Evolutionary conservation across 192 early-diverging fungal genomes (phyloP), one percentile per base, ranked within the genome.

Genomic region (Gamsiella multidivaricata): DNA sequence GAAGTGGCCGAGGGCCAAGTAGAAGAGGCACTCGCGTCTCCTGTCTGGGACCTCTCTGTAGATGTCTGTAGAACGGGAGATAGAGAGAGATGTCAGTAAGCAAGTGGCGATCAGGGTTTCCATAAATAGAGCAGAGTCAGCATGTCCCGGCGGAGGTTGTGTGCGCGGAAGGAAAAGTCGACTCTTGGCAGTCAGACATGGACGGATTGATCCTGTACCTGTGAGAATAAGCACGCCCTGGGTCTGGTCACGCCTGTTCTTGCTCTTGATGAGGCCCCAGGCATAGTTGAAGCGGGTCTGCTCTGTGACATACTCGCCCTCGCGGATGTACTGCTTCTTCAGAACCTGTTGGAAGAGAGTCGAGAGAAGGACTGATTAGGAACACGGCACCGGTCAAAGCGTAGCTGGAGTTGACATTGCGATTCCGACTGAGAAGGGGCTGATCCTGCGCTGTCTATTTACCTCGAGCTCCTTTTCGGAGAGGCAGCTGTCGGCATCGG

Each of bases 251-350:
- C 80, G 80, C 62, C 85, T 86, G 34, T 70, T 79, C 61, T 74
- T 85, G 70, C 89, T 90, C 80, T 89, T 90, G 70, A 95, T 89
- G 37, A 97, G 87, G 0, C 92, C 95, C 94, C 96, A 98, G 1
- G 97, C 94, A 70, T 94, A 96, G 86, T 98, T 97, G 86, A 98
- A 98, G 79, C 96, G 96, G 54, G 94, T 95, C 82, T 98, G 97
- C 25, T 90, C 83, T 75, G 91, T 85, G 26, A 85, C 82, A 62
- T 90, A 82, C 50, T 88, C 81, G 25, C 81, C 75, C 70, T 93
- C 91, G 61, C 91, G 84, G 56, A 92, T 83, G 80, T 86, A 92
- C 63, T 93, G 91, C 72, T 87, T 85, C 54, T 81, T 82, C 26
- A 94, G 82, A 14, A 94, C 89, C 88, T 89, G 42, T n/a, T 17